A percentile compares a stretch with the other conserved stretches of the same genome.
Conservation (phyloP, 768 basidiomycete genomes). For the Galerina marginata region DNA sequence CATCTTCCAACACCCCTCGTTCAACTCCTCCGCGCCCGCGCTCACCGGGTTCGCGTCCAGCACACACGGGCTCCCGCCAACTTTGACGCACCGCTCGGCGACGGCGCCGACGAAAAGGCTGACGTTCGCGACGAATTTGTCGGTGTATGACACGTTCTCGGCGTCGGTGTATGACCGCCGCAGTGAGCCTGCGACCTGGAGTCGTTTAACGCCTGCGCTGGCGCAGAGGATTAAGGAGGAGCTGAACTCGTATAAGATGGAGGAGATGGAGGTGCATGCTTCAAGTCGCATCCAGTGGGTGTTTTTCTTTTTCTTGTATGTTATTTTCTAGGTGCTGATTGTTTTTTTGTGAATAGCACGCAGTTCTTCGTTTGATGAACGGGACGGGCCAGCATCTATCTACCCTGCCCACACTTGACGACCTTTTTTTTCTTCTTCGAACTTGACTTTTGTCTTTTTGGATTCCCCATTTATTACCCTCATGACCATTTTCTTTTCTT, state of each 20-base stretch:
- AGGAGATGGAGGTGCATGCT: slow-evolving; percentile 99
- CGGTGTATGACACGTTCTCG: slow-evolving; percentile 62
- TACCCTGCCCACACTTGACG: neutral
- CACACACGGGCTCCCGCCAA: slow-evolving; percentile 40
- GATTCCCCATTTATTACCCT: slow-evolving; percentile 32
- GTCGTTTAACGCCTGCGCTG: slow-evolving; percentile 90
- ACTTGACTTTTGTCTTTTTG: slow-evolving; percentile 4
- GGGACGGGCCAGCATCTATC: neutral
- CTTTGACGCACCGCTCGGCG: slow-evolving; percentile 73
- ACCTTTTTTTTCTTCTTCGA: neutral
- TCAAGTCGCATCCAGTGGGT: slow-evolving; percentile 89
- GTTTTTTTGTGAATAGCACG: slow-evolving; percentile 53
- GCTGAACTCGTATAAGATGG: slow-evolving; percentile 98
- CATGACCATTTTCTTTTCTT: slow-evolving; percentile 73
- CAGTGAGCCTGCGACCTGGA: slow-evolving; percentile 97
- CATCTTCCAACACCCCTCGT: slow-evolving; percentile 80
- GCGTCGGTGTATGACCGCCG: slow-evolving; percentile 85
- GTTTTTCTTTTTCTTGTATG: slow-evolving; percentile 3
- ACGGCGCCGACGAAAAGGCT: slow-evolving; percentile 75
- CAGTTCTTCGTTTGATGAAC: slow-evolving; percentile 81
- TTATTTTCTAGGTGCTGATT: neutral
- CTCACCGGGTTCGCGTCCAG: slow-evolving; percentile 58
- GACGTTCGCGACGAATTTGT: slow-evolving; percentile 89
- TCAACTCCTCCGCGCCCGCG: slow-evolving; percentile 90
- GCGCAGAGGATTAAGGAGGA: slow-evolving; percentile 98